Base-by-base conservation (phyloP, 2,329 filamentous ascomycete genomes). In the Cordyceps cateniannulata region DNA sequence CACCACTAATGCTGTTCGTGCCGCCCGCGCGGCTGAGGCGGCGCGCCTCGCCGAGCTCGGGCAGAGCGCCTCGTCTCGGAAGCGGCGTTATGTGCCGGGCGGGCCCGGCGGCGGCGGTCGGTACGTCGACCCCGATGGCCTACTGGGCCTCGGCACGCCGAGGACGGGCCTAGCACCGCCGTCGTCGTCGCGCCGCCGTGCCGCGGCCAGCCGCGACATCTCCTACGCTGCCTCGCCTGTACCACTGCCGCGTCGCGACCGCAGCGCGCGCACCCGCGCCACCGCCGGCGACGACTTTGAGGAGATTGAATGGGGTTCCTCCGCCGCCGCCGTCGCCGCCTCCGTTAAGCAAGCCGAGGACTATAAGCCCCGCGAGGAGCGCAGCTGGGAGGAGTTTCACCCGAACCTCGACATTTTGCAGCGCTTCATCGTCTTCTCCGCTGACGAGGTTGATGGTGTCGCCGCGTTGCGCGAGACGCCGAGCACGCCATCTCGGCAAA, bases 331-430 rank as follows among this genome's bases (percentile, higher is more conserved):
- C 29, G 90, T 93, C 25, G 91, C 93, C 55, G 92, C 91, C 6
- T 89, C 90, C 4, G 89, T 95, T 62, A 90, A 91, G 66, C 92
- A 96, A 71, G 93, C 87, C 68, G 95, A 98, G 77, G 93, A 93
- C 55, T 98, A 98, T 76, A 99, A 99, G 73, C 95, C 95, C 35
- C 84, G 95, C 69, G 95, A 99, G 76, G 95, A 99, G 77, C 87
- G 93, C 64, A 91, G 91, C 57, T 99, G 93, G 92, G 93, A 97
- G 70, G 95, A 99, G 72, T 98, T 98, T 65, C 95, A 99, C 73
- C 92, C 91, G 0, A 91, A 97, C 68, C 84, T 99, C 57, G 93
- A 98, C 76, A 92, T 97, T 53, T 91, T 96, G 61, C 83, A 83
- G 14, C 85, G 84, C 4, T 88, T 97, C 65, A 85, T 88, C 66